These are phyloP conservation scores for Xylariales sp. DNA, from an alignment of 2,329 filamentous ascomycete genomes.

Conservation along the genomic window DNA sequence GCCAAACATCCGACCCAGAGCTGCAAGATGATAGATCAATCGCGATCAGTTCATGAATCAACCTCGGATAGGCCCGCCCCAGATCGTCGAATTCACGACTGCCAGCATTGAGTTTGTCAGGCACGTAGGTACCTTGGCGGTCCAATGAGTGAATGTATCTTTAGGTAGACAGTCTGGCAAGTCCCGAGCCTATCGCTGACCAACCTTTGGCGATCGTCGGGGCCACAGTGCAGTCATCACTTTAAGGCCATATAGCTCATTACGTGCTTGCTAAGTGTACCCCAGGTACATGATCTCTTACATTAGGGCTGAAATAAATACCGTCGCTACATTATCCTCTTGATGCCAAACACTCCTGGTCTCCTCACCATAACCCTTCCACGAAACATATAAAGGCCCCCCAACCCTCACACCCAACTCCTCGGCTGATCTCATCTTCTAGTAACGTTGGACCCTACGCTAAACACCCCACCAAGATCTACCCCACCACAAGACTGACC, in stretches of 20 bases:
- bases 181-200: no score
- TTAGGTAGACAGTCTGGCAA: no score
- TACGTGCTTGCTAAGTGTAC: not conserved
- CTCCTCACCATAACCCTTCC: no score
- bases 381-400: no score
- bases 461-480: slow-evolving; percentile 9
- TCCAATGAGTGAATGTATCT: not conserved
- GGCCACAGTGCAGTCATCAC: no score
- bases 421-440: no score
- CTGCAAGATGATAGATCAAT: slow-evolving; percentile 8
- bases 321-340: no score
- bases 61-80: not conserved
- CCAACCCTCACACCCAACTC: no score
- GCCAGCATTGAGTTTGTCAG: not conserved
- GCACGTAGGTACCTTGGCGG: not conserved
- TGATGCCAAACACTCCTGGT: no score
- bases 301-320: no score
- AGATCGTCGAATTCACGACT: not conserved
- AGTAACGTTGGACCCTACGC: slow-evolving; percentile 1
- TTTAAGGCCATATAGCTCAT: not conserved
- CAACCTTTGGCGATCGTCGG: no score
- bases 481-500: slow-evolving; percentile 10
- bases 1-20: not conserved
- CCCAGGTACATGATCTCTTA: not conserved
- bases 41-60: not conserved